phyloP scores from a whole-genome alignment of 176 grass and related monocot genomes.

The Canna indica region DNA sequence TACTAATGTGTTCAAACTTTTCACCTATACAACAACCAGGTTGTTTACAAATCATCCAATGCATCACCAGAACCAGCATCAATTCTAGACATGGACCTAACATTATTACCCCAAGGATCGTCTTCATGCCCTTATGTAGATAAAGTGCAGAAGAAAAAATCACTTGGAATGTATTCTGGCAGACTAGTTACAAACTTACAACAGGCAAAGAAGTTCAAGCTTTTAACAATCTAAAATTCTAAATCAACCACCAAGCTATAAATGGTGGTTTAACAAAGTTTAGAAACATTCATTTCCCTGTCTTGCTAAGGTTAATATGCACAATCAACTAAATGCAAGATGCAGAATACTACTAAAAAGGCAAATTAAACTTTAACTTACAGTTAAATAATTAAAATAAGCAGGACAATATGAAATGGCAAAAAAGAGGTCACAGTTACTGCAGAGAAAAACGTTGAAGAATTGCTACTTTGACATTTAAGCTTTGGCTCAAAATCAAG shows the following conservation, averaged over 20 bases:
- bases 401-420: neutral
- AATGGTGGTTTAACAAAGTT: neutral
- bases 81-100: conserved; percentile 5
- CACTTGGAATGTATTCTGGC: conserved; percentile 19
- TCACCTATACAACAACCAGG: neutral
- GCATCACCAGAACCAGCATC: conserved; percentile 12
- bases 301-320: neutral
- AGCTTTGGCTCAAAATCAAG: neutral
- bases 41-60: neutral
- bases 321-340: neutral
- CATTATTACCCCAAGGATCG: conserved; percentile 48
- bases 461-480: too few relatives aligned
- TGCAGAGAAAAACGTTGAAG: neutral
- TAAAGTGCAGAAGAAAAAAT: conserved; percentile 10
- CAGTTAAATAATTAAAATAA: neutral
- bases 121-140: conserved; percentile 32
- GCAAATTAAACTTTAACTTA: neutral
- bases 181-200: conserved; percentile 1
- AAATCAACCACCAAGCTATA: neutral
- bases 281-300: neutral
- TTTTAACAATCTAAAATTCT: too few relatives aligned
- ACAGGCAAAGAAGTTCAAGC: neutral
- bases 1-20: neutral
- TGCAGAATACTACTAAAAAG: neutral
- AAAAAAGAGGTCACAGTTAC: neutral